These are phyloP conservation scores for Fusarium odoratissimum DNA, from an alignment of 2,329 filamentous ascomycete genomes.

Conservation along the genomic window DNA sequence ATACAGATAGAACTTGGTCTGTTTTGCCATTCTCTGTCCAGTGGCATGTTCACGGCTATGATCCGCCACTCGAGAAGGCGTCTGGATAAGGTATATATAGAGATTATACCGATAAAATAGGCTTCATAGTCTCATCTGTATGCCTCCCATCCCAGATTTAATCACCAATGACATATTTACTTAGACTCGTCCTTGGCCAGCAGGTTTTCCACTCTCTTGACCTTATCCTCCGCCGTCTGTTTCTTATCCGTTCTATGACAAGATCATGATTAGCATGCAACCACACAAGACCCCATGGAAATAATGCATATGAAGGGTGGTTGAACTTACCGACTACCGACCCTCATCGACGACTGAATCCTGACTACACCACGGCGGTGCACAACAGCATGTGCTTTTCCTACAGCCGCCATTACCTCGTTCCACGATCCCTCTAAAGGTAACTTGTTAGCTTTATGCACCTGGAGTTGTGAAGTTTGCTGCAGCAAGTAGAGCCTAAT, in stretches of 20 bases:
- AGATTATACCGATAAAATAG: background rate
- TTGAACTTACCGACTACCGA: slow-evolving; percentile 76
- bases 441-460: background rate
- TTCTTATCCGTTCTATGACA: slow-evolving; percentile 80
- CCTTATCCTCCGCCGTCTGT: slow-evolving; percentile 85
- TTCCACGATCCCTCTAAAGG: slow-evolving; percentile 88
- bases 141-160: background rate
- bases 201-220: slow-evolving; percentile 69
- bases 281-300: background rate
- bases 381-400: slow-evolving; percentile 84
- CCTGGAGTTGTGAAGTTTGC: background rate
- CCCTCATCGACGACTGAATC: slow-evolving; percentile 89
- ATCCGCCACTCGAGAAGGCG: background rate
- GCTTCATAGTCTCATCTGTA: background rate
- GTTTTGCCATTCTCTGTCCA: background rate
- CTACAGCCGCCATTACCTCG: slow-evolving; percentile 83
- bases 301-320: background rate
- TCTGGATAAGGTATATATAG: background rate
- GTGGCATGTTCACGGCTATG: background rate
- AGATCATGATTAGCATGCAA: background rate
- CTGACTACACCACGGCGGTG: slow-evolving; percentile 81
- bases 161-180: background rate
- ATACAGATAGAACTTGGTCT: background rate
- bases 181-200: slow-evolving; percentile 48
- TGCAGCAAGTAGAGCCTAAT: background rate